A percentile compares a stretch with the other conserved stretches of the same genome.
Evolutionary conservation across 257 asterid genomes (phyloP).

Genomic region (Fraxinus pennsylvanica): DNA sequence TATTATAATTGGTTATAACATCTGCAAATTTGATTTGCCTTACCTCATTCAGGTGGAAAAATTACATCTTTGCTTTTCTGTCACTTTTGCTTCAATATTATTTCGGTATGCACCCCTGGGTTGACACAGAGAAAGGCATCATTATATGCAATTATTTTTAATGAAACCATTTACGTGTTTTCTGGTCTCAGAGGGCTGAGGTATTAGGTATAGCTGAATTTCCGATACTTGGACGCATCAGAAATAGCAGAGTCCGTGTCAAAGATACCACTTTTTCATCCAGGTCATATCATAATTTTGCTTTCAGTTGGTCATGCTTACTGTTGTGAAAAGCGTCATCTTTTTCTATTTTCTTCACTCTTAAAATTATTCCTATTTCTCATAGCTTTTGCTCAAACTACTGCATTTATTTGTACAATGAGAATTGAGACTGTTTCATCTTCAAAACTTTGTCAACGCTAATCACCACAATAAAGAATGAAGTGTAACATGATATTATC

Average conservation of each 20-base stretch:
- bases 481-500: conserved; percentile 17
- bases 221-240: conserved; percentile 89
- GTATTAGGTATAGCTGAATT: conserved; percentile 80
- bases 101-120: neutral
- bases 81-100: neutral
- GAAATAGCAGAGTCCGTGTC: conserved; percentile 85
- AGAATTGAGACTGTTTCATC: conserved; percentile 14
- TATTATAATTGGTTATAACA: conserved; percentile 92
- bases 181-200: conserved; percentile 78
- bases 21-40: conserved; percentile 96
- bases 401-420: conserved; percentile 12
- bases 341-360: neutral
- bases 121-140: neutral
- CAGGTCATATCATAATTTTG: conserved; percentile 49
- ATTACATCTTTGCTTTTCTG: conserved; percentile 18
- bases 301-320: conserved; percentile 19
- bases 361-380: conserved; percentile 4
- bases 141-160: conserved; percentile 16
- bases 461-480: conserved; percentile 1
- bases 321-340: neutral
- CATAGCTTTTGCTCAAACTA: conserved; percentile 17
- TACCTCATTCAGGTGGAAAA: conserved; percentile 84
- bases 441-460: conserved; percentile 19
- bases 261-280: conserved; percentile 90
- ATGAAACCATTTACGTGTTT: neutral